phyloP scores from a whole-genome alignment of 2,329 filamentous ascomycete species.

The Epichloe gansuensis region DNA sequence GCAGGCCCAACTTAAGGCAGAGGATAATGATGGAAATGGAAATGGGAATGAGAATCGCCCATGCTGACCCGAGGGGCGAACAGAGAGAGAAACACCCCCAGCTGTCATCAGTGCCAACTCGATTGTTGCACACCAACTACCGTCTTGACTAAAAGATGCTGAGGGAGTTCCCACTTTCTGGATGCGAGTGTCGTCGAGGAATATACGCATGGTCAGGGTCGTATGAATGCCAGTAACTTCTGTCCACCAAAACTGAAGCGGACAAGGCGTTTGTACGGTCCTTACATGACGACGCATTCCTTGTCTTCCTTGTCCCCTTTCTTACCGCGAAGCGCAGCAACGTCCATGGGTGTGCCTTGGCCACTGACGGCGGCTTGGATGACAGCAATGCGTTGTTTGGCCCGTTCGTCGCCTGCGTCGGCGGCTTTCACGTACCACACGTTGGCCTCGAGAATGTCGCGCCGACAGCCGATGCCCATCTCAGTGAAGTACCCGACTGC shows the following conservation, averaged over 20 bases:
- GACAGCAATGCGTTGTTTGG: constrained; percentile 71
- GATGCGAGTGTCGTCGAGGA: no score
- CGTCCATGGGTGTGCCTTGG: constrained; percentile 40
- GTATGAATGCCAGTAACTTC: background rate
- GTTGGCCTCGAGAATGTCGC: constrained; percentile 91
- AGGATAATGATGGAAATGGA: no score
- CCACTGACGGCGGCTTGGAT: constrained; percentile 70
- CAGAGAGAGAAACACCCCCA: no score
- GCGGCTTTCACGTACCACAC: constrained; percentile 97
- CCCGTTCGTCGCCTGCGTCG: constrained; percentile 79
- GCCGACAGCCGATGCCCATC: constrained; percentile 91
- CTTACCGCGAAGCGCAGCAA: constrained; percentile 39
- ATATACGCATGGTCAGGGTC: background rate
- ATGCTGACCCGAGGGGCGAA: no score
- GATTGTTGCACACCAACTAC: no score
- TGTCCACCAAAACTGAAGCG: background rate
- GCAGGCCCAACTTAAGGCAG: no score
- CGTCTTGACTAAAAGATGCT: no score
- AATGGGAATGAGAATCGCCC: no score
- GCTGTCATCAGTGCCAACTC: no score
- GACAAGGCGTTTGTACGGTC: background rate
- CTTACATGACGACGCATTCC: constrained; percentile 45
- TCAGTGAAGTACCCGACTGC: constrained; percentile 95
- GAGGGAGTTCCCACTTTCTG: no score
- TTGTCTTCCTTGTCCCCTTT: constrained; percentile 39